phyloP scores from a whole-genome alignment of 306 rosid genomes.

The Pyrus bretschneideri region DNA sequence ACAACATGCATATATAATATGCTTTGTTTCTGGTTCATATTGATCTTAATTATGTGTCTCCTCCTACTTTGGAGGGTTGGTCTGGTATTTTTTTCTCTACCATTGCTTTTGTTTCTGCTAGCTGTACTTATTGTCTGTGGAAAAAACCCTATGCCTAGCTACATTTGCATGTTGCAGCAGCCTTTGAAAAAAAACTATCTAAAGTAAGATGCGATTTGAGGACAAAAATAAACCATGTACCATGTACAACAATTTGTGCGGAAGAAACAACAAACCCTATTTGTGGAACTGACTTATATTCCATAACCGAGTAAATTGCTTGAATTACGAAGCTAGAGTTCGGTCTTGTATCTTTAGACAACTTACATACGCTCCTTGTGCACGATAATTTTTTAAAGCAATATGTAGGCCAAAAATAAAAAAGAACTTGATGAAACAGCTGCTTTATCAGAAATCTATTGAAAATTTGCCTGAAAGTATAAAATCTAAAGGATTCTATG shows the following conservation, averaged over 20 bases:
- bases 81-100: not conserved
- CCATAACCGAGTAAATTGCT: not conserved
- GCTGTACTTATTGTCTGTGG: not conserved
- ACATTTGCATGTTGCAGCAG: not conserved
- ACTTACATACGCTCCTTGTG: not conserved
- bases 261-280: slow-evolving; percentile 33
- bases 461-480: not conserved
- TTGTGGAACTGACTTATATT: slow-evolving; percentile 19
- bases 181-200: not conserved
- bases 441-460: not conserved
- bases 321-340: not conserved
- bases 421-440: not conserved
- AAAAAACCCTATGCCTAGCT: not conserved
- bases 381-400: not conserved
- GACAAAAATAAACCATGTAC: not conserved
- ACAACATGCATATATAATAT: not conserved
- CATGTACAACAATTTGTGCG: slow-evolving; percentile 13
- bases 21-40: slow-evolving; percentile 8
- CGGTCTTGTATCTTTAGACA: not conserved
- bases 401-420: not conserved
- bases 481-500: not conserved
- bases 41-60: not conserved
- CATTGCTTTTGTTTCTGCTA: not conserved
- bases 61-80: slow-evolving; percentile 1
- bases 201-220: not conserved